These are phyloP conservation scores for Neurospora sp. DNA, from an alignment of 2,329 filamentous ascomycete genomes.

Conservation along the genomic window DNA sequence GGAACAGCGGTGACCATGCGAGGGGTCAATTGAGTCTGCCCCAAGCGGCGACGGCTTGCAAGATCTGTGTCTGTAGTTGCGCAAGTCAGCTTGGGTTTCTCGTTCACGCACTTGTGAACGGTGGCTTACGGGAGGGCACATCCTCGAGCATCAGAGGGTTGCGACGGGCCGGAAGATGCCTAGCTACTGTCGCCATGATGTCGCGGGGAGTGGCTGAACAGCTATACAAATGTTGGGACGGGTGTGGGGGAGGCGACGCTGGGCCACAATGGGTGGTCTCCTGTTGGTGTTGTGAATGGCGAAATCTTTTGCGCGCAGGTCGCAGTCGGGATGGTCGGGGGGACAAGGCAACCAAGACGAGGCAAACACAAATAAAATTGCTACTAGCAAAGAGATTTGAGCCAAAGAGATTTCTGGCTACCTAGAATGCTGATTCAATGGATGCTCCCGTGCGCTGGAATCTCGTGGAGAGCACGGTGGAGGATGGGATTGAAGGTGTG, in stretches of 20 bases:
- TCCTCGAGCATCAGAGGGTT: conserved; percentile 59
- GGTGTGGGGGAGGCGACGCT: not conserved
- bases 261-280: not conserved
- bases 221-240: not conserved
- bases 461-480: not conserved
- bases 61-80: conserved; percentile 55
- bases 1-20: conserved; percentile 61
- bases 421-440: not conserved
- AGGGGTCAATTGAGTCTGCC: conserved; percentile 81
- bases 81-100: not conserved
- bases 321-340: not conserved
- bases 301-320: not conserved
- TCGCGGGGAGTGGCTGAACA: not conserved
- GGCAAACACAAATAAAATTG: not conserved
- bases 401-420: not conserved
- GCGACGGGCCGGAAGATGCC: conserved; percentile 47
- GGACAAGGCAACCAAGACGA: not conserved
- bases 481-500: not conserved
- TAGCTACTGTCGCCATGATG: not conserved
- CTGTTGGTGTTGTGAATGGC: not conserved
- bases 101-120: not conserved
- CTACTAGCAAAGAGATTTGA: not conserved
- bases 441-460: not conserved
- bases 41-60: conserved; percentile 74
- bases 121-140: conserved; percentile 48